Evolutionary conservation across 2,329 filamentous ascomycete species (phyloP), one percentile per base, ranked within the genome.

Genomic region (Fusarium annulatum): DNA sequence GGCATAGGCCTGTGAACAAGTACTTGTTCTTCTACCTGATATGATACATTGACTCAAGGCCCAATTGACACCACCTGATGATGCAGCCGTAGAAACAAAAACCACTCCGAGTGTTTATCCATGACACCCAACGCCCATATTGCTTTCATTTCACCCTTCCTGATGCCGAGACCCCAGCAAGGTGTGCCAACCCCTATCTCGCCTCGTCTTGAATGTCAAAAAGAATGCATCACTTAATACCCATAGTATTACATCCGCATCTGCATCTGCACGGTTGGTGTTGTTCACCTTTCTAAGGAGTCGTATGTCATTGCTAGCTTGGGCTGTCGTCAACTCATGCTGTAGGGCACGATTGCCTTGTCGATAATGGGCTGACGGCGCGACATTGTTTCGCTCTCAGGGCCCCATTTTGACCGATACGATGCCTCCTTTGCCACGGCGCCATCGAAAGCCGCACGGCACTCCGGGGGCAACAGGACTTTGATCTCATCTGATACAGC

Each of bases 401-500:
- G 87, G 21, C 88, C 89, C 94, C 95, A 97, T 71, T 87, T 88
- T 38, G 82, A 85, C 80, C 93, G 93, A 93, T 95, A 98, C 61
- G 88, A 83, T 68, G 83, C 81, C 81, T 97, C 94, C 61, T 88
- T 86, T 16, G 84, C 83, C 58, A 91, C 85, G 7, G 94, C 92
- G 60, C 88, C 85, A 57, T 94, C 86, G 71, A 97, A 95, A 0
- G 93, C 92, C 42, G 86, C 84, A 42, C 92, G 89, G 80, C 94
- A 96, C 71, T 94, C 91, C 3, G 87, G 82, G 3, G 92, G 92
- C 66, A 95, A 85, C 66, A 92, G 86, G 36, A 89, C 88, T 64
- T 89, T 85, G 71, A 94, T 86, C 15, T 94, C 92, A 56, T 90
- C 87, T 3, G 91, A 82, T 11, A 95, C 86, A 46, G 88, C 86